Evolutionary conservation across 1,284 basidiomycete species (phyloP).

Genomic region (Ganoderma lucidum): DNA sequence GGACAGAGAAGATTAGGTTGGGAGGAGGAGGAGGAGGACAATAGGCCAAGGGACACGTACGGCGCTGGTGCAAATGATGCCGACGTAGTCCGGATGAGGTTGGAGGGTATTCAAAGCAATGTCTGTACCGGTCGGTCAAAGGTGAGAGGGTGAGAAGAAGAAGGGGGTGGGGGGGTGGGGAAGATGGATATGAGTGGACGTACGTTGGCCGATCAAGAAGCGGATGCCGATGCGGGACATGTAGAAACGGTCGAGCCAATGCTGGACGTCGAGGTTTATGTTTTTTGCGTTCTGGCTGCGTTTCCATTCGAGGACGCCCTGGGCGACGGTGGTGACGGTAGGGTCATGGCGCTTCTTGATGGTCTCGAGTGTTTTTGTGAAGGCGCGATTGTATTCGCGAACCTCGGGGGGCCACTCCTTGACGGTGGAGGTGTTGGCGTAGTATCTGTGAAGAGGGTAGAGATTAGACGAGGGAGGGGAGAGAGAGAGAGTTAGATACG

Average conservation of each 20-base stretch:
- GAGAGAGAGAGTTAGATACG: constrained; percentile 22
- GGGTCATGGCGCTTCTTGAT: constrained; percentile 98
- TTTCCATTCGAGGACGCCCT: constrained; percentile 88
- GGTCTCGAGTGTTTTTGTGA: constrained; percentile 87
- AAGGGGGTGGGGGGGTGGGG: constrained; percentile 3
- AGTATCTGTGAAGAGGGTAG: constrained; percentile 70
- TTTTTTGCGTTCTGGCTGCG: constrained; percentile 62
- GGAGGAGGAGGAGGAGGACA: constrained; percentile 2
- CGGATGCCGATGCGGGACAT: constrained; percentile 97
- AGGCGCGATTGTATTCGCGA: constrained; percentile 91
- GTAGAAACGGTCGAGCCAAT: constrained; percentile 98
- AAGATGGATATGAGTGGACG: constrained; percentile 39
- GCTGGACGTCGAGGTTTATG: constrained; percentile 91
- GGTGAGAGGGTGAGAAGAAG: neutral
- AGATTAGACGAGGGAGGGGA: neutral
- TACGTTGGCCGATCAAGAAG: constrained; percentile 93
- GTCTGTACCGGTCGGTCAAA: constrained; percentile 55
- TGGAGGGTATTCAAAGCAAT: constrained; percentile 92
- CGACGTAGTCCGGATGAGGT: constrained; percentile 92
- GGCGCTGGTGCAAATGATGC: constrained; percentile 97
- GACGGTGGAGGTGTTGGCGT: constrained; percentile 69
- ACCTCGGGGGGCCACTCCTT: constrained; percentile 93
- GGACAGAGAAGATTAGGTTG: constrained; percentile 12
- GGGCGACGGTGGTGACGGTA: constrained; percentile 96
- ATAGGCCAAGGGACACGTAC: constrained; percentile 50